Conservation (phyloP, 495 filamentous ascomycete species). For the Durotheca rogersii region DNA sequence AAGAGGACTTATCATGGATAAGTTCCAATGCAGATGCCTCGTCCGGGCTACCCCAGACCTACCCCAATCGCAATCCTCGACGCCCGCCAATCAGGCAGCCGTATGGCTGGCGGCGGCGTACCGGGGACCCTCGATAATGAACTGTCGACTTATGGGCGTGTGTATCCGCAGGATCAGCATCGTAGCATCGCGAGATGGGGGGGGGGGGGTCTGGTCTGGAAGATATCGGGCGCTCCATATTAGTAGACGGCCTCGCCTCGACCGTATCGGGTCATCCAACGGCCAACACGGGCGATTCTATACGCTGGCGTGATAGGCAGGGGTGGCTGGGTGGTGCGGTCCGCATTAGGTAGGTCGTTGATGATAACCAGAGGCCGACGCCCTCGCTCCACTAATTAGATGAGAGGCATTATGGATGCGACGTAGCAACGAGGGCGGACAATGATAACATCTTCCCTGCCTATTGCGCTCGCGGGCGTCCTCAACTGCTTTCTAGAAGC, state of each 20-base stretch:
- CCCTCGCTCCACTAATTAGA: constrained; percentile 12
- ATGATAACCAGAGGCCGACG: constrained; percentile 12
- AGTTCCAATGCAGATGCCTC: constrained; percentile 14
- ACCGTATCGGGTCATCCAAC: too few relatives aligned
- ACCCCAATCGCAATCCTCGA: neutral
- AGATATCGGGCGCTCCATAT: neutral
- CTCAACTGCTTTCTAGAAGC: constrained; percentile 25
- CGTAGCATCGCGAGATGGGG: neutral
- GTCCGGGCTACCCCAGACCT: constrained; percentile 10
- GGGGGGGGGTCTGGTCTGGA: too few relatives aligned
- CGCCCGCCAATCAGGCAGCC: neutral
- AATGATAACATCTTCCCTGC: constrained; percentile 11
- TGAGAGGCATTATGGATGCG: constrained; percentile 9
- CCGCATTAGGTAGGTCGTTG: constrained; percentile 27
- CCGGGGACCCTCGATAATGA: neutral
- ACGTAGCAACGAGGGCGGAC: constrained; percentile 6
- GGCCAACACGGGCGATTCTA: too few relatives aligned
- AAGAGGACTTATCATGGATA: constrained; percentile 12
- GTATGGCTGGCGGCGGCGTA: neutral
- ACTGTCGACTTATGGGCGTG: neutral
- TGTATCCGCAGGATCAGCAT: neutral
- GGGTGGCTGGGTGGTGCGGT: neutral
- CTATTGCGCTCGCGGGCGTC: constrained; percentile 4
- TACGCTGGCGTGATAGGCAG: neutral
- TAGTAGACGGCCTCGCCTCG: neutral